A percentile compares a stretch with the other conserved stretches of the same genome.
phyloP scores from a whole-genome alignment of 495 filamentous ascomycete genomes.

The Lasiosphaeriaceae sp. region DNA sequence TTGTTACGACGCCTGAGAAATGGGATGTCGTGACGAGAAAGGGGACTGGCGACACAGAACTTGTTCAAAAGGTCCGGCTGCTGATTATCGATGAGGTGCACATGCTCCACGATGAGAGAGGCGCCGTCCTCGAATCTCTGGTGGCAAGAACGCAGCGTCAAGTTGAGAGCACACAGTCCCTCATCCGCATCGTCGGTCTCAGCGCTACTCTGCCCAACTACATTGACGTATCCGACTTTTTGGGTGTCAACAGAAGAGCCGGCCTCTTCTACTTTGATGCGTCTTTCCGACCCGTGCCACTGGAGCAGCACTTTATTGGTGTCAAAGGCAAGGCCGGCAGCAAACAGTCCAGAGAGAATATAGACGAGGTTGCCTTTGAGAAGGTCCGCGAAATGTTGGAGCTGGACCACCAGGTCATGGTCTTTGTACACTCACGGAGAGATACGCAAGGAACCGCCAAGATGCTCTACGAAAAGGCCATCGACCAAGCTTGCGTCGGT shows the following conservation, averaged over 20 bases:
- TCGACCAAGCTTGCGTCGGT: slow-evolving; percentile 69
- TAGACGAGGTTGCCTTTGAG: slow-evolving; percentile 81
- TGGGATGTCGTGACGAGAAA: slow-evolving; percentile 99
- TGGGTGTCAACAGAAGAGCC: slow-evolving; percentile 90
- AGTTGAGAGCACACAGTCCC: slow-evolving; percentile 94
- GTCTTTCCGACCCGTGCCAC: slow-evolving; percentile 91
- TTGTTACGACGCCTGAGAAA: slow-evolving; percentile 98
- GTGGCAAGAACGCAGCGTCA: slow-evolving; percentile 93
- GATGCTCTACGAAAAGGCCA: slow-evolving; percentile 79
- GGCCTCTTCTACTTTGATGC: slow-evolving; percentile 96
- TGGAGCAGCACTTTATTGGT: slow-evolving; percentile 96
- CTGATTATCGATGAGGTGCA: slow-evolving; percentile 99
- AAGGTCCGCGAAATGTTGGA: slow-evolving; percentile 94
- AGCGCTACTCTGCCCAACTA: slow-evolving; percentile 97
- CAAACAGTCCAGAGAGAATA: slow-evolving; percentile 76
- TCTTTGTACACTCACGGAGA: slow-evolving; percentile 95
- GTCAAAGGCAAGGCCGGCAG: slow-evolving; percentile 86
- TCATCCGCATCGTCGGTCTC: slow-evolving; percentile 93
- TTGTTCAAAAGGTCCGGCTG: slow-evolving; percentile 94
- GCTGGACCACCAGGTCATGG: slow-evolving; percentile 91
- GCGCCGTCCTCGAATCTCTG: slow-evolving; percentile 90
- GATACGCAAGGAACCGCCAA: slow-evolving; percentile 88
- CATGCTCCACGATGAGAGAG: slow-evolving; percentile 98
- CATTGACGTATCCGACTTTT: slow-evolving; percentile 90
- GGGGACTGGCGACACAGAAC: slow-evolving; percentile 92